These are phyloP conservation scores for Akanthomyces lecanii DNA, from an alignment of 2,329 filamentous ascomycete species.

Conservation along the genomic window DNA sequence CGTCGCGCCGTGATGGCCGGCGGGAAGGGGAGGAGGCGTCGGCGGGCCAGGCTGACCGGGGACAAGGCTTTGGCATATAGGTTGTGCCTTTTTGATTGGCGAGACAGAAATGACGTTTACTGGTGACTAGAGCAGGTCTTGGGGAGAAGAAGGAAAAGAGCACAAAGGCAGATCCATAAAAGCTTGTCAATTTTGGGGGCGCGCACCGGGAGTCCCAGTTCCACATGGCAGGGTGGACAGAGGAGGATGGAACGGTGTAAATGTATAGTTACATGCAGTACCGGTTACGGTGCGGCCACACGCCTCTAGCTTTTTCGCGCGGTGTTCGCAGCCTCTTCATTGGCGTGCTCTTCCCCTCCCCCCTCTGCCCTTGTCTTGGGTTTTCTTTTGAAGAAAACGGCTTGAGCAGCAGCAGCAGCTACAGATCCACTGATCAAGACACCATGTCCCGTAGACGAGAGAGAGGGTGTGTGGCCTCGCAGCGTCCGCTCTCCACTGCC, in stretches of 20 bases:
- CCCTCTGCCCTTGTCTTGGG: background rate
- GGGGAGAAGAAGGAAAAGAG: background rate
- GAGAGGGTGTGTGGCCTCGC: background rate
- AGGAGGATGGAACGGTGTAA: background rate
- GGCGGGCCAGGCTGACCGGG: background rate
- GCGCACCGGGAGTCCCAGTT: background rate
- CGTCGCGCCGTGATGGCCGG: background rate
- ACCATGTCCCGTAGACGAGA: slow-evolving; percentile 9
- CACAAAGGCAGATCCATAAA: background rate
- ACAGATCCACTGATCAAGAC: slow-evolving; percentile 10
- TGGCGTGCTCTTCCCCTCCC: background rate
- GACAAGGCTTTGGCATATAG: background rate
- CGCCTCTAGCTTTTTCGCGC: background rate
- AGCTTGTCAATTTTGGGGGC: background rate
- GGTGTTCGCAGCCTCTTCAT: background rate
- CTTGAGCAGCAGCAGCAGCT: background rate
- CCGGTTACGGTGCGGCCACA: background rate
- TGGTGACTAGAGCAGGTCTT: too few relatives aligned
- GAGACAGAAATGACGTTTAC: background rate
- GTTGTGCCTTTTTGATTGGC: background rate
- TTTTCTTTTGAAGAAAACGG: background rate
- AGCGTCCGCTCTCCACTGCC: background rate
- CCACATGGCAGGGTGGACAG: background rate
- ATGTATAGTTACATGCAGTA: background rate
- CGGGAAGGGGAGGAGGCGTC: background rate